Conservation (phyloP, 371 early-diverging fungal species). For the Mucor piriformis region DNA sequence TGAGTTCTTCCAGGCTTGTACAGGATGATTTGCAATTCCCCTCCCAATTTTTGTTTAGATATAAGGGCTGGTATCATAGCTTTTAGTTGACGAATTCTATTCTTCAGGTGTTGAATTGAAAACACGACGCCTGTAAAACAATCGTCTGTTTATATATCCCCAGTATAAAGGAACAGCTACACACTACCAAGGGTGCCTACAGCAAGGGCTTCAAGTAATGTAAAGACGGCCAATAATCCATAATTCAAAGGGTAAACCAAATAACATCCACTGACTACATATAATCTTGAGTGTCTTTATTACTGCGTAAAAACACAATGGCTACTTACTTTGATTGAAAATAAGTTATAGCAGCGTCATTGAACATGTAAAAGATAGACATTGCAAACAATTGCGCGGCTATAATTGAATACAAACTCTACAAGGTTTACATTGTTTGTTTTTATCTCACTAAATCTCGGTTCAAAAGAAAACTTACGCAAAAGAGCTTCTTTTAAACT, state of each 20-base stretch:
- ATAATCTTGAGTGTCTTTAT: neutral
- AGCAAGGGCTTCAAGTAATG: conserved; percentile 66
- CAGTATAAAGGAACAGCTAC: neutral
- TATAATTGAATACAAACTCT: conserved; percentile 79
- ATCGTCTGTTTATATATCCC: conserved; percentile 48
- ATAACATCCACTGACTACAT: conserved; percentile 45
- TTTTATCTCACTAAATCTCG: no score
- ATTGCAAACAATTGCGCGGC: conserved; percentile 63
- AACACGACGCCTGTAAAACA: conserved; percentile 76
- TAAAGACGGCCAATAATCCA: conserved; percentile 65
- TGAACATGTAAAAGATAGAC: conserved; percentile 63
- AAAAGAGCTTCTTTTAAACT: conserved; percentile 55
- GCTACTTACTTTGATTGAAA: conserved; percentile 62
- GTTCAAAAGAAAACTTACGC: conserved; percentile 38
- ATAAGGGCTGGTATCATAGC: no score
- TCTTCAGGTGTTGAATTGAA: no score
- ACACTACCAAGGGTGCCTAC: conserved; percentile 64
- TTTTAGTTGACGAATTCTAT: no score
- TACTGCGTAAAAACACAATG: neutral
- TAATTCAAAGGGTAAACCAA: conserved; percentile 68
- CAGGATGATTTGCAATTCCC: no score
- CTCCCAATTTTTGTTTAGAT: no score
- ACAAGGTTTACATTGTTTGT: conserved; percentile 4
- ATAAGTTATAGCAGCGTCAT: conserved; percentile 47
- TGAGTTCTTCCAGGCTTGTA: no score